A percentile compares a stretch with the other conserved stretches of the same genome.
Conservation (phyloP, 148 eudicot genomes). For the Vaccinium macrocarpon region DNA sequence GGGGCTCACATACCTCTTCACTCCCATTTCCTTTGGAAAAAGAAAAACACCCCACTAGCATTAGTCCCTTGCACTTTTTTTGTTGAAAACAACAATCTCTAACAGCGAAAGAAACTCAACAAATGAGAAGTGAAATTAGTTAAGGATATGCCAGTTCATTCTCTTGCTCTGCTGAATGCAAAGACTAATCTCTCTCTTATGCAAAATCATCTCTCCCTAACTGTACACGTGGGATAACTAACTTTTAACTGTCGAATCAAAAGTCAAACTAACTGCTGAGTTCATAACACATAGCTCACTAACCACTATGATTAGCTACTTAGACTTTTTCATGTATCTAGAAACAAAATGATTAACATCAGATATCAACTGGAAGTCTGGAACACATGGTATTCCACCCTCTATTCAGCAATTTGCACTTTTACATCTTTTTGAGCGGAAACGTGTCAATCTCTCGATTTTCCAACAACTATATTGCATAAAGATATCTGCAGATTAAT, state of each 20-base stretch:
- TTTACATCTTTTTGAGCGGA: neutral
- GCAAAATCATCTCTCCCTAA: neutral
- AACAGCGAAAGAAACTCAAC: neutral
- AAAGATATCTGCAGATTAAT: neutral
- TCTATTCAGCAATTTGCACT: constrained; percentile 3
- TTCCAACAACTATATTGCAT: neutral
- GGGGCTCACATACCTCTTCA: constrained; percentile 12
- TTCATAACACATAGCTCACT: neutral
- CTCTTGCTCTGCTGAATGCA: neutral
- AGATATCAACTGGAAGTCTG: neutral
- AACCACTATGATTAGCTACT: neutral
- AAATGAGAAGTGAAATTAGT: neutral
- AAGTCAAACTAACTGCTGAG: neutral
- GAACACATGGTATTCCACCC: neutral
- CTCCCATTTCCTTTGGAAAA: constrained; percentile 19
- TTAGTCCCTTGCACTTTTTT: neutral
- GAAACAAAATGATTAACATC: neutral
- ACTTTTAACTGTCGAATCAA: neutral
- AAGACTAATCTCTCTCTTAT: neutral
- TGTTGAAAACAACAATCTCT: neutral
- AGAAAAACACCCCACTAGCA: neutral
- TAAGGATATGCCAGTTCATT: neutral
- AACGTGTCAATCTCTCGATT: neutral
- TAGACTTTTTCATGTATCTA: neutral
- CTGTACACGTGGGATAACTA: neutral